Percentiles rank a stretch among this genome's conserved stretches.
phyloP scores from a whole-genome alignment of 257 asterid genomes.

The Gentiana dahurica region DNA sequence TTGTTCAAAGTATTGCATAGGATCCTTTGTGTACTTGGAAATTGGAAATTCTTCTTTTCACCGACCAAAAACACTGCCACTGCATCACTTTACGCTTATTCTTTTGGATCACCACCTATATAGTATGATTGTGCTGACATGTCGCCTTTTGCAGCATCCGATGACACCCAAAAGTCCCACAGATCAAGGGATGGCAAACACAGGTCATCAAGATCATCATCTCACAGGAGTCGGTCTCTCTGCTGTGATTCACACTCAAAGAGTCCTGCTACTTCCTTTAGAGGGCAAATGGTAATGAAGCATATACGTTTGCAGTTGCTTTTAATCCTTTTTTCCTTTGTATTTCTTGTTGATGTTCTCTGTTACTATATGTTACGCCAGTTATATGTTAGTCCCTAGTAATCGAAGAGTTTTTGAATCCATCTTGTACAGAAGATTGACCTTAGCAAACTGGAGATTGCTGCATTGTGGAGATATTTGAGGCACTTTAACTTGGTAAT shows the following conservation, averaged over 20 bases:
- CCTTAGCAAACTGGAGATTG: conserved; percentile 78
- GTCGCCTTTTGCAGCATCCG: conserved; percentile 38
- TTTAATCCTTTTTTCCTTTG: neutral
- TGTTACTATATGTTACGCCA: too few relatives aligned
- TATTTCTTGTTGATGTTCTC: neutral
- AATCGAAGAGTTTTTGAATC: neutral
- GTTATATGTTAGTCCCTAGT: too few relatives aligned
- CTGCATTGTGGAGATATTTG: conserved; percentile 75
- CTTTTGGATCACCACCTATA: conserved; percentile 32
- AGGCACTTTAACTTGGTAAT: conserved; percentile 83
- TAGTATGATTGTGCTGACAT: conserved; percentile 19
- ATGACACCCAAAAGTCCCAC: conserved; percentile 61
- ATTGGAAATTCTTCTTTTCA: conserved; percentile 5
- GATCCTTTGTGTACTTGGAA: conserved; percentile 30
- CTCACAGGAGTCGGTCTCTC: conserved; percentile 48
- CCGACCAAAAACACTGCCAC: conserved; percentile 9
- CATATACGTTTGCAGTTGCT: conserved; percentile 1
- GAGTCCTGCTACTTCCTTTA: conserved; percentile 39
- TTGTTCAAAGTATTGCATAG: conserved; percentile 36
- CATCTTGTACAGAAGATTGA: conserved; percentile 45
- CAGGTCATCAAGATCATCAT: conserved; percentile 29
- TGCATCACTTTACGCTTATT: conserved; percentile 19
- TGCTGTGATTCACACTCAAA: conserved; percentile 59
- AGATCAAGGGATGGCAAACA: conserved; percentile 60
- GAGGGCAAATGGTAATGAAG: conserved; percentile 40